A percentile compares a stretch with the other conserved stretches of the same genome.
Evolutionary conservation across 140 eudicot genomes (phyloP).

Genomic region (Bidens hawaiensis): DNA sequence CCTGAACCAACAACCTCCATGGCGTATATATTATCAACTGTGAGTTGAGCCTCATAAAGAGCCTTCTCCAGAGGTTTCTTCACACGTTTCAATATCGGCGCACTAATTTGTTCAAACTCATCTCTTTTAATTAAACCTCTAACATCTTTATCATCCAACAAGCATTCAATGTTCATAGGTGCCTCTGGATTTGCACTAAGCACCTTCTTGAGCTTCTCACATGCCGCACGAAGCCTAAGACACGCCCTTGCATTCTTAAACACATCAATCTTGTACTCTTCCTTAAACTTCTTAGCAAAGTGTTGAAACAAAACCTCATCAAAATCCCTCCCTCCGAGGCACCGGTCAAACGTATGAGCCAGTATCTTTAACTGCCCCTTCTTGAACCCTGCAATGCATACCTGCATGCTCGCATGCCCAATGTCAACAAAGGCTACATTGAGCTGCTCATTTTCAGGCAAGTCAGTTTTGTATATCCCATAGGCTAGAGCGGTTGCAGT

Average conservation of each 20-base stretch:
- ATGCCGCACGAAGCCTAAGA: conserved; percentile 79
- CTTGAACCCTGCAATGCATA: conserved; percentile 85
- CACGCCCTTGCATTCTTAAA: conserved; percentile 86
- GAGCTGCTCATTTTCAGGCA: conserved; percentile 80
- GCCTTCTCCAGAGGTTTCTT: conserved; percentile 84
- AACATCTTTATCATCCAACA: conserved; percentile 90
- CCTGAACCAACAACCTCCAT: conserved; percentile 96
- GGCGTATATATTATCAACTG: conserved; percentile 57
- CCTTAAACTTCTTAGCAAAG: conserved; percentile 77
- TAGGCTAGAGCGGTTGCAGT: conserved; percentile 94
- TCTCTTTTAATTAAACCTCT: conserved; percentile 80
- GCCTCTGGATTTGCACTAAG: conserved; percentile 93
- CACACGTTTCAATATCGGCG: conserved; percentile 73
- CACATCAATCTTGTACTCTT: conserved; percentile 76
- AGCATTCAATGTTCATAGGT: conserved; percentile 84
- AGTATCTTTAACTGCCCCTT: conserved; percentile 82
- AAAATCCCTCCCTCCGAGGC: conserved; percentile 85
- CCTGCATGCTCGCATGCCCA: conserved; percentile 97
- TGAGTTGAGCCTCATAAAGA: conserved; percentile 65
- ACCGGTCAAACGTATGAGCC: conserved; percentile 79
- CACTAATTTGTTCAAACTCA: conserved; percentile 74
- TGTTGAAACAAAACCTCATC: conserved; percentile 83
- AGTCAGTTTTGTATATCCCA: conserved; percentile 88
- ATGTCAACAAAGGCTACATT: conserved; percentile 88
- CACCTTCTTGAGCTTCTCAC: conserved; percentile 83